Evolutionary conservation across 192 early-diverging fungal genomes (phyloP), one percentile per base, ranked within the genome.

Genomic region (Backusella parvicylindrica): DNA sequence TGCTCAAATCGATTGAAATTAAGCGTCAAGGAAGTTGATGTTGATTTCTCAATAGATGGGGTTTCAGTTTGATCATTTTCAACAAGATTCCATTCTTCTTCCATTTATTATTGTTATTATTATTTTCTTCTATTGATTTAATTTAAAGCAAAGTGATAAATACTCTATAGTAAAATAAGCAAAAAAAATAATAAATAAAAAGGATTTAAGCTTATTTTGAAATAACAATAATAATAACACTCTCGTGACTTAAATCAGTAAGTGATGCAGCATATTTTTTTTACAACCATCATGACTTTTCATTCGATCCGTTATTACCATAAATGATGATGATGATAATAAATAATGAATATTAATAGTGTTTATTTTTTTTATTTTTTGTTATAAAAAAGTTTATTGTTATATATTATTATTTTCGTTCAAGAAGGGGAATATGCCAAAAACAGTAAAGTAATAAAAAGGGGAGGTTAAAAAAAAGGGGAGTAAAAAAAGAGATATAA

Each of bases 11-110:
- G 66, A 36, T 68, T 23, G 32, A 68, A 68, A 35, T 68, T 36
- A 68, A 68, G 66, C 35, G 8, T 36, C 23, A 68, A 33, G 33
- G 33, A 36, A 68, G 33, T 38, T n/a, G 32, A 37, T 68, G 37
- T 35, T 2, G 32, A 36, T 16, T 26, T 28, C 23, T 23, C 11
- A 9, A 36, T n/a, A 37, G n/a, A 23, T 68, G 66, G 36, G 4
- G 33, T 38, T 38, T 33, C 31, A 67, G 18, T 36, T 36, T 21
- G 32, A 7, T 33, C 36, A 23, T 33, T 38, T 23, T 68, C 66
- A 37, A 68, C 21, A 37, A 68, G n/a, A 68, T 68, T 37, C 66
- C 66, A 68, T 16, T 68, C 66, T 37, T 68, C 66, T 68, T 68
- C 66, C 66, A 68, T 68, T 68, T 68, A 37, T 16, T 28, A 9